Base-by-base conservation (phyloP, 306 rosid genomes). In the Alnus rubra region DNA sequence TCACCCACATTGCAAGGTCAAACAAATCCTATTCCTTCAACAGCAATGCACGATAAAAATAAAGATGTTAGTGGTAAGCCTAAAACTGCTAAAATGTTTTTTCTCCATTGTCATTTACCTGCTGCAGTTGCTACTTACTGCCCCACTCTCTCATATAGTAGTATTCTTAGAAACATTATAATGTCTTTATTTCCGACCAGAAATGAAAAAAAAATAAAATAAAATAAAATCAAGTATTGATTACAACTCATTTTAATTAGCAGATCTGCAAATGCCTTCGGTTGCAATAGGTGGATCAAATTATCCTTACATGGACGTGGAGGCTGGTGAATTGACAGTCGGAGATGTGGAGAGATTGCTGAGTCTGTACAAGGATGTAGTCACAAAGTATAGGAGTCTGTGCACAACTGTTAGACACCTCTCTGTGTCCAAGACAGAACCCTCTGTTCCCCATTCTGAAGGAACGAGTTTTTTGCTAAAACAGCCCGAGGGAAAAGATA, bases 301-400 rank as follows among this genome's bases (percentile, higher is more conserved):
- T 77, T 82, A 81, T 78, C 92, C 92, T 45, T 91, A 83, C 74
- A 81, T 89, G 89, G 92, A 88, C 71, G 87, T 86, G n/a, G 82
- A 86, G 76, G 84, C 88, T 16, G 86, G 86, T 73, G 96, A 89
- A 16, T 69, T 91, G 76, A 76, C 82, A 42, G 62, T 76, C 9
- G 81, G 78, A 76, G 96, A 91, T 82, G 90, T 89, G 73, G 90
- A 89, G 52, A 80, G 78, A 42, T 64, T 91, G 77, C 76, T 91
- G 44, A 59, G 77, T 53, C 47, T 82, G 33, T 89, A 88, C 80
- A 89, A 89, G 80, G 92, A 89, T 65, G 88, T 89, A 69, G 92
- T 88, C 81, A 14, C 81, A 9, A 88, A 83, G 78, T 85, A 89
- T 80, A 84, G 89, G 54, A 79, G 60, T 49, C 48, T 89, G 6